Evolutionary conservation across 2,329 filamentous ascomycete genomes (phyloP).

Genomic region (Clonostachys solani): DNA sequence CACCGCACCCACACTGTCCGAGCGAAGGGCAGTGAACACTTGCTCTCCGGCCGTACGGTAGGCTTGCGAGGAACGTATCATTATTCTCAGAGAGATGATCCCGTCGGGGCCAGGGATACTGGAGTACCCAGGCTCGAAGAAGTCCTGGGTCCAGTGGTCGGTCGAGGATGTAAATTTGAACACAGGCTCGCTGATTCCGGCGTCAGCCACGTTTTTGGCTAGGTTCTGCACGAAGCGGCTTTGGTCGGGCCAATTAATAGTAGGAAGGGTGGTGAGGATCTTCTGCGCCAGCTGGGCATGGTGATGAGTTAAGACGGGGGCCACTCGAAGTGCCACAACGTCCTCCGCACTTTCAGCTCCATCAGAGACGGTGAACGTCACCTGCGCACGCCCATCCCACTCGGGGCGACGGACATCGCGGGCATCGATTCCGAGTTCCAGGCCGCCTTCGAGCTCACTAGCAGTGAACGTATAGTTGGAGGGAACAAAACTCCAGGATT

Average conservation of each 20-base stretch:
- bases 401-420: slow-evolving; percentile 15
- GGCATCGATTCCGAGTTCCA: slow-evolving; percentile 28
- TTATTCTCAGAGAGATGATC: slow-evolving; percentile 20
- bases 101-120: slow-evolving; percentile 30
- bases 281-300: slow-evolving; percentile 20
- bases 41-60: slow-evolving; percentile 18
- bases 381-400: slow-evolving; percentile 19
- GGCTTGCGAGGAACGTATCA: slow-evolving; percentile 22
- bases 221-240: slow-evolving; percentile 12
- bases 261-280: slow-evolving; percentile 14
- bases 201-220: slow-evolving; percentile 2
- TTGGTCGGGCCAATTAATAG: slow-evolving; percentile 2
- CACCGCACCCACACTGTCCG: slow-evolving; percentile 20
- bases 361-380: slow-evolving; percentile 20
- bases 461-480: slow-evolving; percentile 18
- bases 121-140: slow-evolving; percentile 28
- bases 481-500: slow-evolving; percentile 18
- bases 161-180: slow-evolving; percentile 11
- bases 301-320: slow-evolving; percentile 30
- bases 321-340: slow-evolving; percentile 23
- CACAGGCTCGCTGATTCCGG: slow-evolving; percentile 11
- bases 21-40: slow-evolving; percentile 23
- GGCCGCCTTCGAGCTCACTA: slow-evolving; percentile 15
- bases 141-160: slow-evolving; percentile 32
- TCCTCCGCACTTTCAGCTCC: slow-evolving; percentile 10